Base-by-base conservation (phyloP, 148 eudicot genomes). In the Vaccinium corymbosum region DNA sequence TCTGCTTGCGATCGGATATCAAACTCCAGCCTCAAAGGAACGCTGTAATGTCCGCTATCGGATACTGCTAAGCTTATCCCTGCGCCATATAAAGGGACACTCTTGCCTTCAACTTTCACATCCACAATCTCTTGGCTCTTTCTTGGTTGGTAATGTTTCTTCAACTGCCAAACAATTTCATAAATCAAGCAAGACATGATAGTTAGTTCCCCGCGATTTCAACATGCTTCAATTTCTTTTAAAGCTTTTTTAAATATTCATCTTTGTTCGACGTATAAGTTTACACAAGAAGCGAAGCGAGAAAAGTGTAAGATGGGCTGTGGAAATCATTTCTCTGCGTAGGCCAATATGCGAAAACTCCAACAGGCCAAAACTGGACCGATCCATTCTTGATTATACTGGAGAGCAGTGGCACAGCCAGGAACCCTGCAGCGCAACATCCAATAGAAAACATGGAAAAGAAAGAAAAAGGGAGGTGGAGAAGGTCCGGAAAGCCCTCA, bases 31-130 rank as follows among this genome's bases (percentile, higher is more conserved):
- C 80, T 86, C 85, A 93, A 56, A 17, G 95, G 96, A 83, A 95
- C 89, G 2, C 82, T 86, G 27, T 74, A 81, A 2, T 12, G 4
- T 68, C 48, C 48, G 27, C 32, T 81, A 46, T 88, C 56, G 15
- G 88, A 68, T 15, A 22, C 72, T 53, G 83, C 87, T 74, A 95
- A 89, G 50, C 80, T 86, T 9, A 56, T 35, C 35, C 98, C 97
- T 13, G 95, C 98, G 2, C 98, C 98, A 53, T 95, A 94, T 46
- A 95, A 87, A 35, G 98, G 95, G 6, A 91, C 86, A 20, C 74
- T 82, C 1, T 83, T 51, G 55, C 95, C 97, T 81, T 86, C 74
- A n/a, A 95, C 66, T 51, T 80, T 78, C 78, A 90, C 88, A 7
- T 48, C 14, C 78, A 88, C 61, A 6, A 74, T 86, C 70, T 85